Percentiles rank a stretch among this genome's conserved stretches.
Conservation (phyloP, 192 early-diverging fungal species). For the Linnemannia zychae region DNA sequence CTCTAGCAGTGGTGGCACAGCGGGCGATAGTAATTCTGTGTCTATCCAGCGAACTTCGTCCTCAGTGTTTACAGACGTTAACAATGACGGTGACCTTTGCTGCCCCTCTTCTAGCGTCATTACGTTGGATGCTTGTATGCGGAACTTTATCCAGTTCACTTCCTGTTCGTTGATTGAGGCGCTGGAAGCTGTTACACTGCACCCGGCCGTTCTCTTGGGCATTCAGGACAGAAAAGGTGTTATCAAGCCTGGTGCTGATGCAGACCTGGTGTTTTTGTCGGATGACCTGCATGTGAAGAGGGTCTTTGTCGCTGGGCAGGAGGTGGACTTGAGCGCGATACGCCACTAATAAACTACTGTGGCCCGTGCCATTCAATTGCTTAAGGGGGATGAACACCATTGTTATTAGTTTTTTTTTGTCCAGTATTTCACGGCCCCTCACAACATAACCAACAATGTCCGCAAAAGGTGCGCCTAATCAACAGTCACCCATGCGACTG, state of each 20-base stretch:
- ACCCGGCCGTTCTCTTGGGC: constrained; percentile 82
- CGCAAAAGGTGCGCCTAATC: constrained; percentile 8
- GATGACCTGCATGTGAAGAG: constrained; percentile 72
- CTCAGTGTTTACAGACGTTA: constrained; percentile 17
- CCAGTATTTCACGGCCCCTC: neutral
- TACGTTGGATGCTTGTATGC: constrained; percentile 80
- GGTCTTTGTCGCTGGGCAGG: constrained; percentile 78
- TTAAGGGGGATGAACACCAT: constrained; percentile 1
- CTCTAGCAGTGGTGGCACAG: neutral
- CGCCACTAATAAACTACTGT: neutral
- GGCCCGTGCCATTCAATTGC: neutral
- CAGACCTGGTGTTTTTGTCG: constrained; percentile 81
- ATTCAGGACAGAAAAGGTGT: constrained; percentile 80
- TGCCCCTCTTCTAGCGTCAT: constrained; percentile 63
- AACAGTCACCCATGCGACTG: neutral
- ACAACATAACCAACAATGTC: constrained; percentile 5
- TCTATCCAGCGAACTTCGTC: neutral
- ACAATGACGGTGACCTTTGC: constrained; percentile 49
- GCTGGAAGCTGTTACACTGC: constrained; percentile 84
- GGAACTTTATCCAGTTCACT: constrained; percentile 85
- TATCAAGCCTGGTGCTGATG: constrained; percentile 78
- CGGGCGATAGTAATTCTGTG: neutral
- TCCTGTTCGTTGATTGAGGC: constrained; percentile 82
- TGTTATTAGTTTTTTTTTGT: neutral
- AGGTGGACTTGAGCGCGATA: constrained; percentile 58